Base-by-base conservation (phyloP, 805 yeast genomes). In the Candida cerambycidarum region DNA sequence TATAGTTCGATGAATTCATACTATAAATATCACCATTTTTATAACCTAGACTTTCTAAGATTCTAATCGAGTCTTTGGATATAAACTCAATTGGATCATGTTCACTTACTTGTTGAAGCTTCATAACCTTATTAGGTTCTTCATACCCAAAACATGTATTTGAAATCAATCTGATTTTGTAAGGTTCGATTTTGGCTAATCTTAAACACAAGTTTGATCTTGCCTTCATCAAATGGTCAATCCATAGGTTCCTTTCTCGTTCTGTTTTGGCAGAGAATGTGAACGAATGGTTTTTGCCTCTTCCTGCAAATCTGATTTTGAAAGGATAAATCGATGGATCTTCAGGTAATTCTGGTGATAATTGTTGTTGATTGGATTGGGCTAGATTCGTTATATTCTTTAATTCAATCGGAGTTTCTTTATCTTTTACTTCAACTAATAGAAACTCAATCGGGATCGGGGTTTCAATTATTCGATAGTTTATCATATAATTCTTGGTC, bases 81-180 rank as follows among this genome's bases (percentile, higher is more conserved):
- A 59, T 42, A 5, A 49, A 50, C 53, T 75, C 75, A 27, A 81
- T 59, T 5, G 78, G 82, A 18, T 83, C 82, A 13, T 73, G 68
- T 15, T 72, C 65, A 0, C 79, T 73, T 41, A 77, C 70, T 1
- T 78, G 58, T 4, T 83, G 85, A 31, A 84, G 41, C 53, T 75
- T 80, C 2, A 58, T 57, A 1, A 81, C 71, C 15, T 73, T 67
- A 31, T 72, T 76, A 6, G 71, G 63, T 3, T 70, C 75, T n/a
- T 79, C 84, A 58, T 82, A 85, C 1, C 81, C 83, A 61, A 86
- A 87, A 42, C 73, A 69, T 18, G 75, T 69, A 51, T 81, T 84
- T 5, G 83, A 67, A 5, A 87, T 55, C 5, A 78, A 70, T 27
- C 67, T 62, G 30, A 85, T 55, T 8, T 67, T 55, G 56, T 82